These are phyloP conservation scores for Neurospora crassa DNA, from an alignment of 2,329 filamentous ascomycete species.

Conservation along the genomic window DNA sequence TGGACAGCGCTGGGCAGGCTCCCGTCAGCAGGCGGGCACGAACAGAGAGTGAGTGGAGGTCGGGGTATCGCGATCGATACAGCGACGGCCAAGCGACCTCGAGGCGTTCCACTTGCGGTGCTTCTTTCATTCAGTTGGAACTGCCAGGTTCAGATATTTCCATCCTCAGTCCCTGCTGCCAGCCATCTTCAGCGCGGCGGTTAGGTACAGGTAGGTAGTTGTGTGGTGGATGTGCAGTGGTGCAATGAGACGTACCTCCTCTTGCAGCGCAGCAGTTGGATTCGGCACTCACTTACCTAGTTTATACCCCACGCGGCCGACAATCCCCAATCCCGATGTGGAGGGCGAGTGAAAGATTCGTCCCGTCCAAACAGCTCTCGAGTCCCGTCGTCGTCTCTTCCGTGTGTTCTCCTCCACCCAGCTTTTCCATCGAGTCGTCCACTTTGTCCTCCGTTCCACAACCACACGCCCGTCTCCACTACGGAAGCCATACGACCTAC, in stretches of 20 bases:
- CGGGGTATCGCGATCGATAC: neutral
- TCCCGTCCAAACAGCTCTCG: neutral
- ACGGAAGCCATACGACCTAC: neutral
- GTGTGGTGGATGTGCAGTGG: neutral
- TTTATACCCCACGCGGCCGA: neutral
- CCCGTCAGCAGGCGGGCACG: no score
- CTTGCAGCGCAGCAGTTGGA: neutral
- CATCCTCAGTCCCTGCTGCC: neutral
- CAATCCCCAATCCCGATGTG: neutral
- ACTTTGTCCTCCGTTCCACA: slow-evolving; percentile 1
- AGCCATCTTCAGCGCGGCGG: neutral
- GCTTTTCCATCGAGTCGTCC: neutral
- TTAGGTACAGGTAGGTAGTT: neutral
- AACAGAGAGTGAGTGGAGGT: neutral
- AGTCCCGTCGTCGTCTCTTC: neutral
- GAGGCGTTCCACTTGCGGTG: neutral
- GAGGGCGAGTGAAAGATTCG: neutral
- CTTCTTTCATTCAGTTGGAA: neutral
- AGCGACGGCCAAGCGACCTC: neutral
- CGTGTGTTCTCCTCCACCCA: neutral
- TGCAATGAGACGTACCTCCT: neutral
- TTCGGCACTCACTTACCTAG: neutral
- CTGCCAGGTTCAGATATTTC: neutral
- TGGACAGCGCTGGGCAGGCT: neutral
- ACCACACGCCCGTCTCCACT: neutral